Base-by-base conservation (phyloP, 2,329 filamentous ascomycete genomes). In the Aphanoascus verrucosus region DNA sequence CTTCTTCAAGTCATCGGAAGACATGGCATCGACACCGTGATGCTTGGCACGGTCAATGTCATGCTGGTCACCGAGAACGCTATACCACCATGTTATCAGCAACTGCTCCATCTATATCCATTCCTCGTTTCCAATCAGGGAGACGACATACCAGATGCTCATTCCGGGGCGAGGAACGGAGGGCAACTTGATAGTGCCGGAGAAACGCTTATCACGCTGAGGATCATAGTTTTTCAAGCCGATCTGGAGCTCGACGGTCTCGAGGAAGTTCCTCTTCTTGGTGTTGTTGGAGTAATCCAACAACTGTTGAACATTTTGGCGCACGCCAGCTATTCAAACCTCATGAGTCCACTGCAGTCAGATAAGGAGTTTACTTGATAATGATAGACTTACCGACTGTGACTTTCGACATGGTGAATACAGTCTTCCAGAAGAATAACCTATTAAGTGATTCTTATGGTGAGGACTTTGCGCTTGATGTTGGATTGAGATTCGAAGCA, bases 141-240 rank as follows among this genome's bases (percentile, higher is more conserved):
- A 6, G 43, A 37, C 31, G 38, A 71, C 76, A 62, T 74, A 82
- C 80, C 85, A 94, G 79, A 94, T 83, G 77, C 73, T 76, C 88
- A 94, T 93, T 80, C 84, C 83, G 72, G 88, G 93, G 72, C 88
- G 89, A 67, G 90, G 93, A 66, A 97, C 81, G 69, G 83, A 80
- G 64, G 91, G 90, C 69, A 97, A 86, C 79, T 86, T 89, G 81
- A 98, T 87, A 75, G 93, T 97, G 77, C 93, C 93, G 56, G 88
- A 94, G 91, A 98, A 98, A 95, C 91, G 91, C 91, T 98, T 98
- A 81, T 98, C 93, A 88, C 93, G 91, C 85, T 97, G 82, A 72
- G 93, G 91, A 74, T 98, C 87, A 80, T 95, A 95, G 85, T 94
- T 94, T 86, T 94, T 94, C 73, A 94, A 84, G 74, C 88, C 88